Conservation (phyloP, 129 eudicot species). For the Mikania micrantha region DNA sequence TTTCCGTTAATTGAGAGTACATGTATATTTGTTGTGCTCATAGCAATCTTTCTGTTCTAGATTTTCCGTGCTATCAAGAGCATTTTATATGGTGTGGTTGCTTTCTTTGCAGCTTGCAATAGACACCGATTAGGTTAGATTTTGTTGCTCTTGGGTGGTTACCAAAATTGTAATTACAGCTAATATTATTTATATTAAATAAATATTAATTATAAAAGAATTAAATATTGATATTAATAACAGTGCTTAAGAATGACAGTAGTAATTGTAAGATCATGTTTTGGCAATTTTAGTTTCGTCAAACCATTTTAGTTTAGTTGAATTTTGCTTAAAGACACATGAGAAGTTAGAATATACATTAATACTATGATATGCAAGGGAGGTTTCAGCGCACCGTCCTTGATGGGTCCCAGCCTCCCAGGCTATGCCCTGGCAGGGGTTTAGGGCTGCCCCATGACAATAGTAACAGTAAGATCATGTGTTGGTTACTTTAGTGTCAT, state of each 20-base stretch:
- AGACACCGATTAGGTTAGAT: slow-evolving; percentile 82
- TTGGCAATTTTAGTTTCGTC: too few relatives aligned
- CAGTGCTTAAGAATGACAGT: background rate
- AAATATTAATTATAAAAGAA: background rate
- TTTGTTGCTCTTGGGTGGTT: background rate
- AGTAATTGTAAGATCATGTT: too few relatives aligned
- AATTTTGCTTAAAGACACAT: too few relatives aligned
- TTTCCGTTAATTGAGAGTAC: background rate
- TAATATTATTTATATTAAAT: background rate
- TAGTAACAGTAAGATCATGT: too few relatives aligned
- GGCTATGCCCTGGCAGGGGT: too few relatives aligned
- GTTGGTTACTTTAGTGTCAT: too few relatives aligned
- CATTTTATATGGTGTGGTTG: slow-evolving; percentile 77
- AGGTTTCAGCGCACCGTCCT: too few relatives aligned
- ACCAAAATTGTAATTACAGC: background rate
- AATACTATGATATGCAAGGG: too few relatives aligned
- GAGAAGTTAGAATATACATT: too few relatives aligned
- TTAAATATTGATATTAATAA: background rate
- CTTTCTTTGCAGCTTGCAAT: slow-evolving; percentile 84
- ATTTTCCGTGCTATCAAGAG: slow-evolving; percentile 74
- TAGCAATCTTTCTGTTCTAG: slow-evolving; percentile 36
- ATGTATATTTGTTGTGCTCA: background rate
- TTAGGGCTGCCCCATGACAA: too few relatives aligned
- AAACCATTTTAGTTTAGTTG: too few relatives aligned
- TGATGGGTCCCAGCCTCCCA: too few relatives aligned